Evolutionary conservation across 768 basidiomycete genomes (phyloP).

Genomic region (Cystobasidium tubakii): DNA sequence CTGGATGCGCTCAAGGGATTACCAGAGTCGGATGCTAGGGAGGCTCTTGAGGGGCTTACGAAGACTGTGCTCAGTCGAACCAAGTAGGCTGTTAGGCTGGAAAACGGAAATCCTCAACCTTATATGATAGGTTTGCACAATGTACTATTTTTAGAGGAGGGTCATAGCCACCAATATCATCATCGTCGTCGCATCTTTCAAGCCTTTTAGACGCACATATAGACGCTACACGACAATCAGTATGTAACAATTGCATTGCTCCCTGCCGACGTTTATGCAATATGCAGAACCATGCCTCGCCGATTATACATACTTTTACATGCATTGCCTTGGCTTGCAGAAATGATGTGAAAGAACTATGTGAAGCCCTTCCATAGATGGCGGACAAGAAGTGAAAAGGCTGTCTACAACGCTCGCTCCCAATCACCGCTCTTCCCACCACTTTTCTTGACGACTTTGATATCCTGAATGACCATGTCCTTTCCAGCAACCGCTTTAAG

Average conservation of each 20-base stretch:
- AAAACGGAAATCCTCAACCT: neutral
- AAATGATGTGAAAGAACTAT: no score
- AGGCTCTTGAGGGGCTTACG: slow-evolving; percentile 67
- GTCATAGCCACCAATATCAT: no score
- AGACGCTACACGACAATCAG: neutral
- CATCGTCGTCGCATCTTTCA: slow-evolving; percentile 17
- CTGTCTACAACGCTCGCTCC: slow-evolving; percentile 29
- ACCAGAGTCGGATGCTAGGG: slow-evolving; percentile 73
- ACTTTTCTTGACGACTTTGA: slow-evolving; percentile 62
- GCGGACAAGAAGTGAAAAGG: no score
- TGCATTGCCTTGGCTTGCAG: no score
- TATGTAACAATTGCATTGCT: no score
- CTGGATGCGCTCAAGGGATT: slow-evolving; percentile 62
- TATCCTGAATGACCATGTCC: slow-evolving; percentile 70
- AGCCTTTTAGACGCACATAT: neutral
- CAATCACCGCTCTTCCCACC: slow-evolving; percentile 75
- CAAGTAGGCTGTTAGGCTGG: neutral
- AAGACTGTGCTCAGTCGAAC: slow-evolving; percentile 57
- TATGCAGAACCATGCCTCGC: neutral
- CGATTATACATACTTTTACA: no score
- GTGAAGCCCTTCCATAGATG: no score
- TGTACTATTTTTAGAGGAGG: no score
- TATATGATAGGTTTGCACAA: no score
- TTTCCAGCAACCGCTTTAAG: slow-evolving; percentile 81
- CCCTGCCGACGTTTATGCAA: no score